Conservation (phyloP, 1,284 basidiomycete species). For the Ceratobasidium sp. region DNA sequence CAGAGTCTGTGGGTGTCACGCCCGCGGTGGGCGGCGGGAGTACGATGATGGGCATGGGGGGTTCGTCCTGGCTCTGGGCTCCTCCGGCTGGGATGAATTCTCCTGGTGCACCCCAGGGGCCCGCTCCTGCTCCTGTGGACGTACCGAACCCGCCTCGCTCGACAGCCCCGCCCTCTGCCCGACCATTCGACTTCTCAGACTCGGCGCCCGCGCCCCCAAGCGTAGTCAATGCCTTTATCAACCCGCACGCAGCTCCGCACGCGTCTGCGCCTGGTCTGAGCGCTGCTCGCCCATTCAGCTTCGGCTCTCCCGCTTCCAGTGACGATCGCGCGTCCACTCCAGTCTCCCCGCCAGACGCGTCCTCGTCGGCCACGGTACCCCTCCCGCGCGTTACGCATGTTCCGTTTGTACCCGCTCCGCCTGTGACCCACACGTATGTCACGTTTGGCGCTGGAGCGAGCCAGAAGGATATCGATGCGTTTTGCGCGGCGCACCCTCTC, state of each 20-base stretch:
- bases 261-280: not conserved
- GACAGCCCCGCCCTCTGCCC: conserved; percentile 18
- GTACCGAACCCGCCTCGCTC: conserved; percentile 16
- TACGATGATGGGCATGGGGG: not conserved
- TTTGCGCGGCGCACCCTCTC: conserved; percentile 74
- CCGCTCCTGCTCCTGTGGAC: conserved; percentile 4
- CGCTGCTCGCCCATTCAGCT: conserved; percentile 8
- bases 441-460: conserved; percentile 84
- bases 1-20: conserved; percentile 24
- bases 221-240: conserved; percentile 25
- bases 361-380: not conserved
- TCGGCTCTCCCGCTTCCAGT: conserved; percentile 12
- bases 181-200: conserved; percentile 37
- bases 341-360: not conserved
- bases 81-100: not conserved
- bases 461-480: conserved; percentile 84
- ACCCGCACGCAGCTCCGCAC: conserved; percentile 4
- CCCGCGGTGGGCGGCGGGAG: not conserved
- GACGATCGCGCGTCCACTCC: conserved; percentile 1
- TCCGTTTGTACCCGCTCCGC: conserved; percentile 51
- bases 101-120: not conserved
- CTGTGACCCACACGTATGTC: conserved; percentile 76
- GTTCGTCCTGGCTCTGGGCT: conserved; percentile 24
- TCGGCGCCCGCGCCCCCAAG: not conserved
- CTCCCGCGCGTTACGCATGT: conserved; percentile 29